Evolutionary conservation across 345 rosid species (phyloP), one percentile per base, ranked within the genome.

Genomic region (Conringia planisiliqua): DNA sequence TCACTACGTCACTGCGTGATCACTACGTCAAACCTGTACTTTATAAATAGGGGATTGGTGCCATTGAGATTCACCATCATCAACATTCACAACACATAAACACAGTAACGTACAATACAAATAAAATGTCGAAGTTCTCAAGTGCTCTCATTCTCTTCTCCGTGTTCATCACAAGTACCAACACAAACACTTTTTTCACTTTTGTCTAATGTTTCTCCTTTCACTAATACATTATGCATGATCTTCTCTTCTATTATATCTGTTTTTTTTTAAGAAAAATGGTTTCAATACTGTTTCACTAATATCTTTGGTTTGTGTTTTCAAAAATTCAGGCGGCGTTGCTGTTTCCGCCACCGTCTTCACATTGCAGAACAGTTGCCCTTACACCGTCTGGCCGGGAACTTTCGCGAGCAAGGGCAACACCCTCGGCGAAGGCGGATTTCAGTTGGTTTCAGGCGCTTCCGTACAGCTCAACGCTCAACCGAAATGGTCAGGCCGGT

Each of bases 331-430:
- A 73, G 78, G 78, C 17, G 52, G 52, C 4, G 16, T 48, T 29
- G 73, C 73, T 27, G 80, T 48, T 52, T 71, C 86, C 5, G 90
- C 90, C 29, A 85, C 96, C 0, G 75, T 81, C 27, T 85, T 93
- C 82, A 91, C 90, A 1, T 78, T 93, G 43, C 78, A 80, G 52
- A 91, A 93, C 78, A 84, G 33, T 6, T 93, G 98, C 66, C 56
- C 72, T 60, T 80, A 83, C 86, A 91, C 89, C 1, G 65, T 93
- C 48, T 93, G 98, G 98, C 98, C 97, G 0, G 98, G 92, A 32
- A 88, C 85, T 32, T 82, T 91, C 39, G 80, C 92, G 22, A 92
- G 90, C 7, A 84, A 82, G 70, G 80, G 86, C 13, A 81, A 84
- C 38, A 57, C 50, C 7, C 87, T 89, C 33, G 98, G 94, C 1